phyloP scores from a whole-genome alignment of 2,329 filamentous ascomycete species.

The Stagonosporopsis vannaccii region DNA sequence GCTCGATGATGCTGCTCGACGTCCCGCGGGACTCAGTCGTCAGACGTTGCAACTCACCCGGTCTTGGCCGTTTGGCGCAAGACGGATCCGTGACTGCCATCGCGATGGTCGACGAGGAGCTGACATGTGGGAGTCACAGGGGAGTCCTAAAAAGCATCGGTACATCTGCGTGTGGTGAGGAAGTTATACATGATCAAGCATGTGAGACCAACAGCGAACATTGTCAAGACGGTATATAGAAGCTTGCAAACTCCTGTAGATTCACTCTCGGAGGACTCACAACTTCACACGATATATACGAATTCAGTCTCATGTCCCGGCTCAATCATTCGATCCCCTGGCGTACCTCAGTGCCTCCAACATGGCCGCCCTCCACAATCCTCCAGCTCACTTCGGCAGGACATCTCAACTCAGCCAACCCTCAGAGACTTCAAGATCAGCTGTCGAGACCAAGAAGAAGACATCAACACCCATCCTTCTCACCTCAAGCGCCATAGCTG shows the following conservation, averaged over 20 bases:
- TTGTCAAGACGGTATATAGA: not conserved
- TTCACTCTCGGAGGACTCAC: too few species aligned
- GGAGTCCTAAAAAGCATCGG: not conserved
- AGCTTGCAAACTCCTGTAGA: not conserved
- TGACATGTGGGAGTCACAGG: not conserved
- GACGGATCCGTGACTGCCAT: not conserved
- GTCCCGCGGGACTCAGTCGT: not conserved
- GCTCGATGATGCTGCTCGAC: not conserved
- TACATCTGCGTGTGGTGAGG: not conserved
- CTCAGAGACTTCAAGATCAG: not conserved
- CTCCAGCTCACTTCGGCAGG: not conserved
- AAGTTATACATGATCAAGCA: not conserved
- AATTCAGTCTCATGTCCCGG: not conserved
- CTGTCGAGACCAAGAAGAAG: not conserved
- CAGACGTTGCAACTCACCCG: not conserved
- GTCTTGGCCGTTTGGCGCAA: not conserved
- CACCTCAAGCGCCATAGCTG: conserved; percentile 60
- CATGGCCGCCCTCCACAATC: not conserved
- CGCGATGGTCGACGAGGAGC: not conserved
- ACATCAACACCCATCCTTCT: conserved; percentile 47
- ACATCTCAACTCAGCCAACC: not conserved
- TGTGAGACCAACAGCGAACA: not conserved
- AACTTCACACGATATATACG: too few species aligned
- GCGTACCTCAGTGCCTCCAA: not conserved
- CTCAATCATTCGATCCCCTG: not conserved